phyloP scores from a whole-genome alignment of 2,329 filamentous ascomycete genomes.

The Bipolaris zeicola region DNA sequence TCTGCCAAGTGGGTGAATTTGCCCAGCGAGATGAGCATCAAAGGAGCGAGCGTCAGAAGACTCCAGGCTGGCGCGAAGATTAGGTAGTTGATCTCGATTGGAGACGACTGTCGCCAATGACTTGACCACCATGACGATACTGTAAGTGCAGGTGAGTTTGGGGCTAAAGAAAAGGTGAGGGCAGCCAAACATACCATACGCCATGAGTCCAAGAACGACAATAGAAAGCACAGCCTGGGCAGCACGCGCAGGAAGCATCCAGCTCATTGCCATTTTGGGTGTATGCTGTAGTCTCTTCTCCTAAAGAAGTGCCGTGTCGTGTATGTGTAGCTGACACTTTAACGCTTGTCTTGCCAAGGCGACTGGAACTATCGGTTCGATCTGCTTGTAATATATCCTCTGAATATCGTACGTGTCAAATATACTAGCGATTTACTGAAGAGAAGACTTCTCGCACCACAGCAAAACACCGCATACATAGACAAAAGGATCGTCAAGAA shows the following conservation, averaged over 20 bases:
- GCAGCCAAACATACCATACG: conserved; percentile 62
- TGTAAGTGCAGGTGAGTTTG: conserved; percentile 34
- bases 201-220: conserved; percentile 75
- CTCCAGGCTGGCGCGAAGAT: conserved; percentile 82
- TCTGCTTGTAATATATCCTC: not conserved
- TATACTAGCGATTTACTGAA: not conserved
- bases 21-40: conserved; percentile 66
- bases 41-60: conserved; percentile 67
- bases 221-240: conserved; percentile 71
- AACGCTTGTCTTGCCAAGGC: not conserved
- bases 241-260: conserved; percentile 68
- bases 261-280: conserved; percentile 57
- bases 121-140: conserved; percentile 61
- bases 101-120: conserved; percentile 59
- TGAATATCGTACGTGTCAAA: too few relatives aligned
- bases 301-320: not conserved
- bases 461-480: not conserved
- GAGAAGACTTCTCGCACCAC: not conserved
- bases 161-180: not conserved
- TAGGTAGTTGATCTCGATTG: conserved; percentile 72
- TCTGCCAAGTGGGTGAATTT: conserved; percentile 53
- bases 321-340: not conserved
- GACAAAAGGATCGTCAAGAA: too few relatives aligned
- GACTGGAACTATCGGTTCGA: not conserved
- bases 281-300: not conserved